Percentiles rank a stretch among this genome's conserved stretches.
Evolutionary conservation across 2,329 filamentous ascomycete genomes (phyloP).

Genomic region (Xylaria arbuscula): DNA sequence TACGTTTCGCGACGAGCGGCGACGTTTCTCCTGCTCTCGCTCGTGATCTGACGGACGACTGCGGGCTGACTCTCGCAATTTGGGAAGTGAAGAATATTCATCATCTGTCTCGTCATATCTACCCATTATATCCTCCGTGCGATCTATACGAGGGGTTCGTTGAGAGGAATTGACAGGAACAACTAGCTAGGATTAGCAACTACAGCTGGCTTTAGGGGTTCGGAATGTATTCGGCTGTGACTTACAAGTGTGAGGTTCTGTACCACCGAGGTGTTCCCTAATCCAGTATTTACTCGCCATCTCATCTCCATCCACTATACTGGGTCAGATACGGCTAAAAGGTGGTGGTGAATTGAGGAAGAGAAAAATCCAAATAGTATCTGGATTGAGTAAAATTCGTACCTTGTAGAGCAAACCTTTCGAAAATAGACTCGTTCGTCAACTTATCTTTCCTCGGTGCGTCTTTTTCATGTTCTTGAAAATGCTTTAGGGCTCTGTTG

Average conservation of each 20-base stretch:
- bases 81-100: conserved; percentile 36
- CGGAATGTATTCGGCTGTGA: conserved; percentile 12
- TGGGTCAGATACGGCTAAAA: conserved; percentile 10
- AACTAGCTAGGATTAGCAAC: conserved; percentile 38
- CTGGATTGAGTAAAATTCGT: neutral
- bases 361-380: neutral
- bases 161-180: conserved; percentile 35
- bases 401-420: conserved; percentile 47
- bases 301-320: conserved; percentile 44
- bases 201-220: neutral
- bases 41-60: conserved; percentile 35
- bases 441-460: conserved; percentile 36
- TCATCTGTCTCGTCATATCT: conserved; percentile 41
- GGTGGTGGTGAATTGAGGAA: too few relatives aligned
- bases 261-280: conserved; percentile 46
- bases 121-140: conserved; percentile 20
- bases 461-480: conserved; percentile 42
- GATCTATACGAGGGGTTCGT: conserved; percentile 21
- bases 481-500: conserved; percentile 48
- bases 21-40: conserved; percentile 37
- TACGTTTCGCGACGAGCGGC: conserved; percentile 42
- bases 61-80: conserved; percentile 26
- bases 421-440: conserved; percentile 50
- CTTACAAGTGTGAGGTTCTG: conserved; percentile 46
- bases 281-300: conserved; percentile 48